phyloP scores from a whole-genome alignment of 352 stramenopile genomes.

The Phytophthora tentaculata region DNA sequence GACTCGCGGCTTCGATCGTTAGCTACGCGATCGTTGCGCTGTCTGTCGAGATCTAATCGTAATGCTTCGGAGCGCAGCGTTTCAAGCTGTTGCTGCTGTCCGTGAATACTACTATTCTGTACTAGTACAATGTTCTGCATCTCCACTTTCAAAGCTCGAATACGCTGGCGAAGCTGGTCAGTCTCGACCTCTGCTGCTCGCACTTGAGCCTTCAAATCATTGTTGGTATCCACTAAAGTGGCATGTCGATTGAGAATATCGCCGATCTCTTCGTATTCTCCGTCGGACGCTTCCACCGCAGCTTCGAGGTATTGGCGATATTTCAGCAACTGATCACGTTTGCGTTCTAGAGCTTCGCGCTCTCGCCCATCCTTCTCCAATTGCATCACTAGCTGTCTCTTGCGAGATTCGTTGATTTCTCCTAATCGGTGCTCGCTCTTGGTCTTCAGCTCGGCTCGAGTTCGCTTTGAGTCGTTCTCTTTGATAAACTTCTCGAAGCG shows the following conservation, averaged over 20 bases:
- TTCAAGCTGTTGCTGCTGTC: conserved; percentile 84
- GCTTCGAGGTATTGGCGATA: conserved; percentile 88
- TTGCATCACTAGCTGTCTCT: conserved; percentile 73
- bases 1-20: conserved; percentile 89
- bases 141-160: conserved; percentile 80
- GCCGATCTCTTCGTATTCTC: conserved; percentile 86
- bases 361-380: conserved; percentile 77
- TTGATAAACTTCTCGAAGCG: conserved; percentile 95
- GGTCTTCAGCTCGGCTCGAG: conserved; percentile 85
- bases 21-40: conserved; percentile 74
- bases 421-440: conserved; percentile 84
- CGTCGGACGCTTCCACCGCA: conserved; percentile 82
- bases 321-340: conserved; percentile 82
- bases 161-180: conserved; percentile 76
- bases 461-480: conserved; percentile 92
- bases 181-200: conserved; percentile 73
- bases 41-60: conserved; percentile 83
- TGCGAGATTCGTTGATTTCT: conserved; percentile 82
- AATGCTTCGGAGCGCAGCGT: conserved; percentile 73
- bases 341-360: conserved; percentile 73
- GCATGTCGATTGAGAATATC: conserved; percentile 87
- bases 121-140: conserved; percentile 86
- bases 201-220: conserved; percentile 83
- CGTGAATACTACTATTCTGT: conserved; percentile 87
- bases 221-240: conserved; percentile 90